Evolutionary conservation across 2,329 filamentous ascomycete species (phyloP).

Genomic region (Ramichloridium luteum): DNA sequence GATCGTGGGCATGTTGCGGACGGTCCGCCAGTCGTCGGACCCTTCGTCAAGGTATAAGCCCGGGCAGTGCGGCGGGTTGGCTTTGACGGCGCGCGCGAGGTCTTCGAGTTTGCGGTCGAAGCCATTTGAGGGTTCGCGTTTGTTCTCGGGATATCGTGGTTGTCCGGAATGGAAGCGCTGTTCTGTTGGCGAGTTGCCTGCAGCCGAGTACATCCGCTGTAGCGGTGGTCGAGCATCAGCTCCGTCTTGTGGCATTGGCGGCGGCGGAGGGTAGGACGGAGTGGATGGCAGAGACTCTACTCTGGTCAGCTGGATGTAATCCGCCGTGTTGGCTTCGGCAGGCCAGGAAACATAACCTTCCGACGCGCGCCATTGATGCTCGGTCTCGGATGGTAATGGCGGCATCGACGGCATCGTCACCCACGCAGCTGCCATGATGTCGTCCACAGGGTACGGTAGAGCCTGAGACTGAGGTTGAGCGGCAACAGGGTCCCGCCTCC

Average conservation of each 20-base stretch:
- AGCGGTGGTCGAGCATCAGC: constrained; percentile 19
- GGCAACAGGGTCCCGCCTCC: too few relatives aligned
- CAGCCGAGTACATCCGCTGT: constrained; percentile 15
- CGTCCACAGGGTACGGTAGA: constrained; percentile 6
- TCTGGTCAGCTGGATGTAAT: too few relatives aligned
- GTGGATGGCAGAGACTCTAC: too few relatives aligned
- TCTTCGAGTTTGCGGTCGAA: too few relatives aligned
- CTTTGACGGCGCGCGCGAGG: neutral
- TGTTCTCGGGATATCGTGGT: constrained; percentile 32
- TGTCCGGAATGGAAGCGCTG: constrained; percentile 8
- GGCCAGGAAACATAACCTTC: neutral
- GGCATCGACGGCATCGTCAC: too few relatives aligned
- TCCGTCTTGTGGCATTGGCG: constrained; percentile 16
- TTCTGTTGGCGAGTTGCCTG: constrained; percentile 13
- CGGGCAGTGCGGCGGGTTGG: neutral
- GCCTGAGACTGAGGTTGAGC: neutral
- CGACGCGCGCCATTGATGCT: neutral
- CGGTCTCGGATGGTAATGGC: neutral
- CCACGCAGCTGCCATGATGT: neutral
- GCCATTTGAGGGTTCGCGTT: constrained; percentile 16
- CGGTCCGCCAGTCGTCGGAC: constrained; percentile 67
- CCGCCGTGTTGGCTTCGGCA: too few relatives aligned
- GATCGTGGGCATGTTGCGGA: constrained; percentile 58
- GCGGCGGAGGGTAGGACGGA: too few relatives aligned
- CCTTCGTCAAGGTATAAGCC: constrained; percentile 42